Evolutionary conservation across 208 protist species (phyloP).

Genomic region (Entamoeba invadens): DNA sequence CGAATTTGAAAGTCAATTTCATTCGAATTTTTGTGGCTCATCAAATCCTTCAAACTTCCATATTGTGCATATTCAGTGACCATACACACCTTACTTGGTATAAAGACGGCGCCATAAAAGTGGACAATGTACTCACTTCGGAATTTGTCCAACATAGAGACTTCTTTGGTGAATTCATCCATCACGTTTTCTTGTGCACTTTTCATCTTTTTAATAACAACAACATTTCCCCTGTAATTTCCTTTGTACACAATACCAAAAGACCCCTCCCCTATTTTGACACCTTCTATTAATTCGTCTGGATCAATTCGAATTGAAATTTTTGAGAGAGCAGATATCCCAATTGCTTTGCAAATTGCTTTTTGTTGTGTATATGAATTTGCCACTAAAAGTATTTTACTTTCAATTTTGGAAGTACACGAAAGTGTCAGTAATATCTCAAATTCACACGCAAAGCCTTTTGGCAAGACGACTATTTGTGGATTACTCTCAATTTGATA

Average conservation of each 20-base stretch:
- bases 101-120: slow-evolving; percentile 41
- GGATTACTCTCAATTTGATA: not conserved
- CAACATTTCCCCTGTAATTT: slow-evolving; percentile 23
- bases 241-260: slow-evolving; percentile 7
- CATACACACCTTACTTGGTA: slow-evolving; percentile 33
- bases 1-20: not conserved
- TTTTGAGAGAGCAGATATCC: not conserved
- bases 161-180: slow-evolving; percentile 32
- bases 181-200: not conserved
- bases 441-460: not conserved
- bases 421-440: not conserved
- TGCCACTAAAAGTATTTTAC: not conserved
- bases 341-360: not conserved
- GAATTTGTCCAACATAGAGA: slow-evolving; percentile 25
- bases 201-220: slow-evolving; percentile 26
- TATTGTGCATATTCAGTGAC: slow-evolving; percentile 39
- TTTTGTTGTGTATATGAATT: not conserved
- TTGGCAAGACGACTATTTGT: not conserved
- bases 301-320: not conserved
- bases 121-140: slow-evolving; percentile 42
- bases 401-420: not conserved
- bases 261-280: slow-evolving; percentile 17
- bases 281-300: not conserved
- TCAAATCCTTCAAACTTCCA: slow-evolving; percentile 18
- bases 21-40: not conserved